Conservation (phyloP, 2,329 filamentous ascomycete genomes). For the Nothopassalora personata region DNA sequence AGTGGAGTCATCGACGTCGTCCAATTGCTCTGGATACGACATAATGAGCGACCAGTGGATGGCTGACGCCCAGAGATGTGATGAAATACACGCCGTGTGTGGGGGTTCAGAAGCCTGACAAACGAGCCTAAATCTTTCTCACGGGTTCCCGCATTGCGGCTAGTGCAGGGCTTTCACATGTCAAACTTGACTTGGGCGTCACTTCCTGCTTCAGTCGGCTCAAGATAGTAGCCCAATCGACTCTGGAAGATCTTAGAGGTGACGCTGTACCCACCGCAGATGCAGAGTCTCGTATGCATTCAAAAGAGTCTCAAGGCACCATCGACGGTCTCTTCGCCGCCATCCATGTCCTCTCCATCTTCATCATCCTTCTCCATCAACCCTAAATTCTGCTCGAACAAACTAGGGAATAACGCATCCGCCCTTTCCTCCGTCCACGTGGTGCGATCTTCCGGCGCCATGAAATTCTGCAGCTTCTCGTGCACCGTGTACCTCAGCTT, state of each 20-base stretch:
- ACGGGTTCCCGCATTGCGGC: too few relatives aligned
- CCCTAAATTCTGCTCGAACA: constrained; percentile 44
- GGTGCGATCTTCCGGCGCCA: constrained; percentile 81
- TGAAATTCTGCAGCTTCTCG: constrained; percentile 96
- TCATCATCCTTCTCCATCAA: constrained; percentile 40
- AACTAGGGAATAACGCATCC: constrained; percentile 53
- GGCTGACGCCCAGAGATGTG: neutral
- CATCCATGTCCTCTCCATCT: constrained; percentile 31
- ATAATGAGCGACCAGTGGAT: neutral
- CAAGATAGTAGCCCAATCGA: neutral
- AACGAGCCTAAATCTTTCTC: too few relatives aligned
- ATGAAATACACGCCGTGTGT: too few relatives aligned
- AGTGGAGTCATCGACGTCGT: neutral
- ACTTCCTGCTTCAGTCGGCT: neutral
- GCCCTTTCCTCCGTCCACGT: constrained; percentile 75
- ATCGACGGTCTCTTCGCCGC: constrained; percentile 20
- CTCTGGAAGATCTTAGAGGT: neutral
- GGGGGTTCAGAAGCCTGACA: too few relatives aligned
- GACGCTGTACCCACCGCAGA: neutral
- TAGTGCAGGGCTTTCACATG: too few relatives aligned
- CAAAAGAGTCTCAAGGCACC: constrained; percentile 31
- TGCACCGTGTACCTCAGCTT: constrained; percentile 94
- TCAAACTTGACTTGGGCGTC: neutral
- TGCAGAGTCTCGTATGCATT: neutral
- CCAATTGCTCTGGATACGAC: neutral